phyloP scores from a whole-genome alignment of 257 asterid genomes.

The Salvia hispanica region DNA sequence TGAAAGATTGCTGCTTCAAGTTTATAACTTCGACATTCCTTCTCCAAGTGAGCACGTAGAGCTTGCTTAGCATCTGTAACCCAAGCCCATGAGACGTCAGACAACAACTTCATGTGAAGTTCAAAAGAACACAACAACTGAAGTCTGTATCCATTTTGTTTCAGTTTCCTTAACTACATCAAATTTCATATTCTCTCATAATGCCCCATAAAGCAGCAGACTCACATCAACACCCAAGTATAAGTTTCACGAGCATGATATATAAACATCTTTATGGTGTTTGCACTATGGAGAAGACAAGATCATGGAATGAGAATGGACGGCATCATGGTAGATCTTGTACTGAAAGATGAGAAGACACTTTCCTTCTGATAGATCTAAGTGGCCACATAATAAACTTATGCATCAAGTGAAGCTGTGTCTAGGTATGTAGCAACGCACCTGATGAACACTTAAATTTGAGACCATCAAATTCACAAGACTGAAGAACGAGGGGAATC shows the following conservation, averaged over 20 bases:
- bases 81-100: slow-evolving; percentile 23
- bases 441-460: slow-evolving; percentile 81
- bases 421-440: slow-evolving; percentile 34
- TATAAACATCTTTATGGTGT: neutral
- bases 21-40: slow-evolving; percentile 69
- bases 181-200: neutral
- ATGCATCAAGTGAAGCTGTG: neutral
- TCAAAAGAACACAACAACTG: too few species aligned
- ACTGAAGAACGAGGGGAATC: slow-evolving; percentile 86
- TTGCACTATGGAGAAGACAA: slow-evolving; percentile 15
- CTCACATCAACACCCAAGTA: slow-evolving; percentile 5
- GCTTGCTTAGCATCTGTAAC: slow-evolving; percentile 71
- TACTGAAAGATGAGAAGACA: neutral
- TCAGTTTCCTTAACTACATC: neutral
- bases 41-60: slow-evolving; percentile 63
- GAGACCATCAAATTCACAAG: slow-evolving; percentile 88
- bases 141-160: neutral
- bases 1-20: slow-evolving; percentile 76
- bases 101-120: slow-evolving; percentile 18
- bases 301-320: neutral
- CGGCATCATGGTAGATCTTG: slow-evolving; percentile 15
- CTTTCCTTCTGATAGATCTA: neutral
- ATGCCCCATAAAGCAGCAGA: slow-evolving; percentile 4
- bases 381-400: slow-evolving; percentile 9
- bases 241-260: slow-evolving; percentile 2